These are phyloP conservation scores for Zymoseptoria brevis DNA, from an alignment of 2,329 filamentous ascomycete genomes.

Conservation along the genomic window DNA sequence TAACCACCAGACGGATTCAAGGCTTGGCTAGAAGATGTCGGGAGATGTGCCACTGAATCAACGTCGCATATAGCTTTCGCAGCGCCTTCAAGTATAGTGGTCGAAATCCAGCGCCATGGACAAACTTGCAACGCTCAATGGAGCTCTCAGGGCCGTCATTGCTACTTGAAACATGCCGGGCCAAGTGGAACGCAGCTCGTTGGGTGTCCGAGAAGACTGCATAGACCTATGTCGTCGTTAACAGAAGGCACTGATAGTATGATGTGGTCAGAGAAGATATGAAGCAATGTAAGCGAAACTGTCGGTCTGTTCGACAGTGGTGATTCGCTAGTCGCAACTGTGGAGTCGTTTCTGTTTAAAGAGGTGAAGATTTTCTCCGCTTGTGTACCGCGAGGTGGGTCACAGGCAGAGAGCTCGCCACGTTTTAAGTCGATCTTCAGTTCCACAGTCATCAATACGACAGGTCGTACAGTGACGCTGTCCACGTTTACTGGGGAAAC, in stretches of 20 bases:
- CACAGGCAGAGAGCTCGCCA: neutral
- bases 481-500: neutral
- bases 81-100: neutral
- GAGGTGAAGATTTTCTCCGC: neutral
- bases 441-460: neutral
- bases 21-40: neutral
- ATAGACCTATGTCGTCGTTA: neutral
- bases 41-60: neutral
- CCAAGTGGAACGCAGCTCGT: neutral
- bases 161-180: neutral
- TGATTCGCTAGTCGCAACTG: neutral
- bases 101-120: neutral
- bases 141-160: neutral
- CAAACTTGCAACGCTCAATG: neutral
- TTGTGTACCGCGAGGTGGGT: neutral
- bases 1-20: too few species aligned
- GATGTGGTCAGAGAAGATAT: neutral
- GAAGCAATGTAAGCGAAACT: neutral
- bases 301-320: neutral
- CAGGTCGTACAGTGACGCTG: neutral
- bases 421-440: neutral
- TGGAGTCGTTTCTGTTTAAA: neutral
- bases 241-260: neutral
- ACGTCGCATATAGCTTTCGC: neutral
- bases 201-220: neutral